Evolutionary conservation across 2,329 filamentous ascomycete species (phyloP).

Genomic region (Ophiostoma tasmaniense): DNA sequence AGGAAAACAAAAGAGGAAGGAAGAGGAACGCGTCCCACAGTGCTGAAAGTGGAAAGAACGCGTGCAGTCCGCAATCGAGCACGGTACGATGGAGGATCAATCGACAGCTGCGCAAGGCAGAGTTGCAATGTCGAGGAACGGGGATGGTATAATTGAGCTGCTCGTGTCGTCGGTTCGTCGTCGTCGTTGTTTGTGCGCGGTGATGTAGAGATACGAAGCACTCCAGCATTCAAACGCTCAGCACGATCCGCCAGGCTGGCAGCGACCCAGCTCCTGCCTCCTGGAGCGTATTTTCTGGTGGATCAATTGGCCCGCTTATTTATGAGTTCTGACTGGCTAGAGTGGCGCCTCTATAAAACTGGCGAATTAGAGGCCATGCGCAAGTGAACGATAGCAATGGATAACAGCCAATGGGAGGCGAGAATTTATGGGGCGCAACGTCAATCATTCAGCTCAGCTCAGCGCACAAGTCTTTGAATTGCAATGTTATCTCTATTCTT

Average conservation of each 20-base stretch:
- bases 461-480: neutral
- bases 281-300: neutral
- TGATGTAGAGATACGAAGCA: neutral
- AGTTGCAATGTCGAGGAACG: too few species aligned
- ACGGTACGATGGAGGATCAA: neutral
- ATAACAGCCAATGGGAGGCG: neutral
- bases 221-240: neutral
- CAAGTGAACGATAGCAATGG: neutral
- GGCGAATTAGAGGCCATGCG: neutral
- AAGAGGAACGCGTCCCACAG: constrained; percentile 14
- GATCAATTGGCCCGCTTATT: neutral
- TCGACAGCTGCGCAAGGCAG: neutral
- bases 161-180: too few species aligned
- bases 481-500: neutral
- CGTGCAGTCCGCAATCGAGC: neutral
- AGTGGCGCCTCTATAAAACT: neutral
- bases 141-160: too few species aligned
- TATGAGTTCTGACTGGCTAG: neutral
- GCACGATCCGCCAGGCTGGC: neutral
- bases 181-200: neutral
- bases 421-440: neutral
- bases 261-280: neutral
- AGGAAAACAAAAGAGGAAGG: neutral
- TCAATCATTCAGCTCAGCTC: neutral
- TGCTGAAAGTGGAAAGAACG: neutral